phyloP scores from a whole-genome alignment of 768 basidiomycete genomes.

The Auricularia auricula-judae region DNA sequence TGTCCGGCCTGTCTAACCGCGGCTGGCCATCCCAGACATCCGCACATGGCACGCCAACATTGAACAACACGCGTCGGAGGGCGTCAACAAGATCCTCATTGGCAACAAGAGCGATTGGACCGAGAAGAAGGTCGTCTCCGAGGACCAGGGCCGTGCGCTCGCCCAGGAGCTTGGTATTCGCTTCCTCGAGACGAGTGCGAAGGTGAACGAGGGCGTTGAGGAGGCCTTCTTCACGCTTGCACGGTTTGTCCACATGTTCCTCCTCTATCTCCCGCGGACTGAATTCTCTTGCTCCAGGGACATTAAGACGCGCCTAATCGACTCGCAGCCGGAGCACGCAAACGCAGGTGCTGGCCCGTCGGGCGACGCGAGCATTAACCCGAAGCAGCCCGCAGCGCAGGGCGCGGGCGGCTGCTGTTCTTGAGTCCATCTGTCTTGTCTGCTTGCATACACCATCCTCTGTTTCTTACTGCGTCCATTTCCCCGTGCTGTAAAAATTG shows the following conservation, averaged over 20 bases:
- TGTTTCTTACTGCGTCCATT: too few relatives aligned
- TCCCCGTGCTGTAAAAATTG: too few relatives aligned
- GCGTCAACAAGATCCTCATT: constrained; percentile 97
- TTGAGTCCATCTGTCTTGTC: neutral
- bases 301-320: constrained; percentile 95
- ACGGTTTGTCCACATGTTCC: neutral
- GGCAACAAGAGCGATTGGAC: constrained; percentile 99
- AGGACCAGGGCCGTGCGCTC: constrained; percentile 84
- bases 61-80: constrained; percentile 97
- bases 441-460: too few relatives aligned
- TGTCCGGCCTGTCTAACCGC: neutral
- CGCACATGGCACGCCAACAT: constrained; percentile 97
- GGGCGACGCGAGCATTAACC: constrained; percentile 2
- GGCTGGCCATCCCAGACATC: constrained; percentile 51
- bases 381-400: neutral
- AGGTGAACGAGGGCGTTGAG: constrained; percentile 94
- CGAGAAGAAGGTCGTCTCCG: constrained; percentile 86
- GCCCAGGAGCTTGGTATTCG: constrained; percentile 90
- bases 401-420: neutral
- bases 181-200: constrained; percentile 97
- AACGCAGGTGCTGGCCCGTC: neutral
- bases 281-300: constrained; percentile 40
- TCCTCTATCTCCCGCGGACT: constrained; percentile 5
- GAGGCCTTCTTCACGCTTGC: constrained; percentile 97
- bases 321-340: constrained; percentile 65